Percentiles rank a stretch among this genome's conserved stretches.
phyloP scores from a whole-genome alignment of 306 rosid species.

The Prunus persica region DNA sequence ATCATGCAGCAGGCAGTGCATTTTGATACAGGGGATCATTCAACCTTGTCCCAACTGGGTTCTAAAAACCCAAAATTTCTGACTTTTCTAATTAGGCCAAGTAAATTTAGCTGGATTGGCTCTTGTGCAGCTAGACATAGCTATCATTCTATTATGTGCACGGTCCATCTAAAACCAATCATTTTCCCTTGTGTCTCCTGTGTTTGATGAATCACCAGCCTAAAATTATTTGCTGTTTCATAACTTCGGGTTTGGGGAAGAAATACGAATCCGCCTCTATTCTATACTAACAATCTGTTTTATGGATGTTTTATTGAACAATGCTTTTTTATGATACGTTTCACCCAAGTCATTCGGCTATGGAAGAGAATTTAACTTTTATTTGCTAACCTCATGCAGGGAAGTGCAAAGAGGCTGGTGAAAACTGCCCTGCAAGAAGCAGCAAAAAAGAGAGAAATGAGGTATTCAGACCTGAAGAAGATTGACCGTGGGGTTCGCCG shows the following conservation, averaged over 20 bases:
- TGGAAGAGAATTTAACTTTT: neutral
- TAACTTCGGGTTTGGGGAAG: neutral
- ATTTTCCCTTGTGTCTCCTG: neutral
- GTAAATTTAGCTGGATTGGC: neutral
- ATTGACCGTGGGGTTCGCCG: conserved; percentile 96
- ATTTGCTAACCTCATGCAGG: conserved; percentile 54
- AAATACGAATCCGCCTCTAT: neutral
- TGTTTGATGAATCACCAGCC: neutral
- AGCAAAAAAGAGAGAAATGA: conserved; percentile 99
- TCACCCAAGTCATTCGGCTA: neutral
- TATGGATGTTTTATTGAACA: neutral
- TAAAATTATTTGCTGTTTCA: neutral
- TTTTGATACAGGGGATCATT: neutral
- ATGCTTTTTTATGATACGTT: neutral
- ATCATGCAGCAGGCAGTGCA: neutral
- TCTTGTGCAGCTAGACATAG: neutral
- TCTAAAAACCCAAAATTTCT: neutral
- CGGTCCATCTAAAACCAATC: neutral
- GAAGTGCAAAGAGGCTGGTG: conserved; percentile 88
- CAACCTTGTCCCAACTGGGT: neutral
- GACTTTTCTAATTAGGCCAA: neutral
- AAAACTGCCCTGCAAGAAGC: conserved; percentile 83
- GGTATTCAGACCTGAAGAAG: conserved; percentile 93
- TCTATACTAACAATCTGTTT: neutral
- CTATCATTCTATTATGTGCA: neutral